These are phyloP conservation scores for Penicillium chermesinum DNA, from an alignment of 495 filamentous ascomycete genomes.

Conservation along the genomic window DNA sequence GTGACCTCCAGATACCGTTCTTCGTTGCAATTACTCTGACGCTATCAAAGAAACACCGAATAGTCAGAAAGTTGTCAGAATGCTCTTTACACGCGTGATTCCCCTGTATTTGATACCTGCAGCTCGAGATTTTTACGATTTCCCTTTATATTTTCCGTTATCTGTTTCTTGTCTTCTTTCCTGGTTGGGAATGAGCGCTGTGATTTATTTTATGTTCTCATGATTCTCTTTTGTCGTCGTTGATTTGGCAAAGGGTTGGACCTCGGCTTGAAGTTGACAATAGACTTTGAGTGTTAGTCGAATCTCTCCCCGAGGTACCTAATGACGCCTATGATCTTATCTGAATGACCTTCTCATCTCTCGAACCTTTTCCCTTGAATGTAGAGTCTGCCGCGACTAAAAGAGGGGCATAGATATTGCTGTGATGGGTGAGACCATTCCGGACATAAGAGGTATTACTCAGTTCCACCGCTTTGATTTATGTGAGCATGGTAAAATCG, in stretches of 20 bases:
- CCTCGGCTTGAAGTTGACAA: constrained; percentile 3
- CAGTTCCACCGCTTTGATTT: too few species aligned
- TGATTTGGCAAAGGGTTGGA: constrained; percentile 11
- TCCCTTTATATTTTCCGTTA: constrained; percentile 17
- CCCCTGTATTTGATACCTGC: constrained; percentile 36
- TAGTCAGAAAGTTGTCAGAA: constrained; percentile 20
- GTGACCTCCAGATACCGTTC: too few species aligned
- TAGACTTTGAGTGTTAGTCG: constrained; percentile 3
- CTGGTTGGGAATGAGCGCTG: constrained; percentile 1
- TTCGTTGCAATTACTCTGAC: constrained; percentile 7
- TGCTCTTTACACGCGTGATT: constrained; percentile 29
- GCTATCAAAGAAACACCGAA: constrained; percentile 4
- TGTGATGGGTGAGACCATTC: too few species aligned
- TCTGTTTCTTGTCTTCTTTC: constrained; percentile 4
- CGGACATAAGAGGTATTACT: too few species aligned
- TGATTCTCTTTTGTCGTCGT: constrained; percentile 29
- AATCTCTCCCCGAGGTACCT: constrained; percentile 16
- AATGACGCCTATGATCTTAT: constrained; percentile 9
- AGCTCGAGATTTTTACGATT: constrained; percentile 21
- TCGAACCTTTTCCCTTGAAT: too few species aligned
- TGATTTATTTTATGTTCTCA: constrained; percentile 13
- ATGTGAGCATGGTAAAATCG: too few species aligned
- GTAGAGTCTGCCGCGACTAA: too few species aligned
- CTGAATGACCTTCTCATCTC: constrained; percentile 16
- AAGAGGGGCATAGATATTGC: too few species aligned